Conservation (phyloP, 2,329 filamentous ascomycete species). For the Clarireedia sp. region DNA sequence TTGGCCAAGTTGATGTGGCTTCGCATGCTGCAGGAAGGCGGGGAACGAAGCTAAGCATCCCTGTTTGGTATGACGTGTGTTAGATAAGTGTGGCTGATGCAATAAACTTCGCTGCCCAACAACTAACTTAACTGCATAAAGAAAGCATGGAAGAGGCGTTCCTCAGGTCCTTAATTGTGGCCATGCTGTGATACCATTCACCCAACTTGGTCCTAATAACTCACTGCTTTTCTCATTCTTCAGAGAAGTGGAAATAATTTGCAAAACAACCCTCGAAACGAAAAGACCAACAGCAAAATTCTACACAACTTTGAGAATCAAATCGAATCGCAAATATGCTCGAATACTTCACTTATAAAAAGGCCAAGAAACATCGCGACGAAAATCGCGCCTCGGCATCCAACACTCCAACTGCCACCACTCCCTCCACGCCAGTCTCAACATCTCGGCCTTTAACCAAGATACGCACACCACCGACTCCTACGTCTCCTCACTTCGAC, state of each 20-base stretch:
- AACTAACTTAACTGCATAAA: background rate
- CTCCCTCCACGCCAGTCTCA: background rate
- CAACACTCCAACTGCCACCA: slow-evolving; percentile 3
- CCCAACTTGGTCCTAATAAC: too few species aligned
- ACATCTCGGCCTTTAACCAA: background rate
- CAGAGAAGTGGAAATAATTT: too few species aligned
- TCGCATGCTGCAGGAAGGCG: background rate
- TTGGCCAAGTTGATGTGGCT: background rate
- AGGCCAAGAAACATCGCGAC: slow-evolving; percentile 51
- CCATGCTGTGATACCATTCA: background rate
- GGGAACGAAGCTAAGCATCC: background rate
- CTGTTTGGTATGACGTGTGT: slow-evolving; percentile 1
- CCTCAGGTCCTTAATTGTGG: background rate
- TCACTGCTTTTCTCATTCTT: too few species aligned
- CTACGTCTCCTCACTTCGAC: slow-evolving; percentile 17
- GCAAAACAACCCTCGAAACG: too few species aligned
- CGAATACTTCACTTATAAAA: slow-evolving; percentile 56
- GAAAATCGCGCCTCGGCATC: slow-evolving; percentile 25
- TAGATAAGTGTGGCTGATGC: background rate
- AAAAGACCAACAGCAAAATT: background rate
- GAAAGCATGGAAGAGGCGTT: background rate
- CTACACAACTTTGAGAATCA: too few species aligned
- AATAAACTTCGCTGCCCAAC: too few species aligned
- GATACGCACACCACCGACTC: slow-evolving; percentile 19
- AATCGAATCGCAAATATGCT: slow-evolving; percentile 41